Evolutionary conservation across 495 filamentous ascomycete species (phyloP).

Genomic region (Choiromyces venosus): DNA sequence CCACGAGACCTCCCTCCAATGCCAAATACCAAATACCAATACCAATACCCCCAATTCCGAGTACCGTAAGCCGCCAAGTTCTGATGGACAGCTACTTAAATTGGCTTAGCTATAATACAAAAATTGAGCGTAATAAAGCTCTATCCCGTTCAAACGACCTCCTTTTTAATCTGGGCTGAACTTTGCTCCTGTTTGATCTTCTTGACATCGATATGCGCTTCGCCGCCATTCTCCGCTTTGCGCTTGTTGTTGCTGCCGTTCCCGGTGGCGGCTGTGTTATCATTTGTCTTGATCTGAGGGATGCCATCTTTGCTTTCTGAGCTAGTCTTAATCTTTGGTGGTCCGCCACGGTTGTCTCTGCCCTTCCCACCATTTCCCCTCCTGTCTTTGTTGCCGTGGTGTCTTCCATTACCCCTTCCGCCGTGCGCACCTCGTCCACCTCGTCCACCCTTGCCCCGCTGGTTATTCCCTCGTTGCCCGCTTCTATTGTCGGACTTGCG

Average conservation of each 20-base stretch:
- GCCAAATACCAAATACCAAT: too few species aligned
- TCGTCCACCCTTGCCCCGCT: conserved; percentile 45
- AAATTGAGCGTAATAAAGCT: background rate
- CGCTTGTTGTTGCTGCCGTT: conserved; percentile 22
- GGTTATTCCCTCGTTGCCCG: conserved; percentile 54
- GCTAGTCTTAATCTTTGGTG: conserved; percentile 35
- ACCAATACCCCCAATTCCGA: background rate
- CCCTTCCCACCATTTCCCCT: conserved; percentile 14
- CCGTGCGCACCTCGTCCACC: conserved; percentile 29
- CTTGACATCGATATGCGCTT: conserved; percentile 36
- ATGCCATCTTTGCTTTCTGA: conserved; percentile 1
- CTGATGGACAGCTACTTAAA: background rate
- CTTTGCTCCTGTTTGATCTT: conserved; percentile 35
- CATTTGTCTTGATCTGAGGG: conserved; percentile 16
- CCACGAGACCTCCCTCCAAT: background rate
- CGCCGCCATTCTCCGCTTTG: conserved; percentile 22
- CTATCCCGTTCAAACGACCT: conserved; percentile 4
- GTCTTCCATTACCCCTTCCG: conserved; percentile 28
- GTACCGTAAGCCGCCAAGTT: too few species aligned
- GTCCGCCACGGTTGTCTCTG: conserved; percentile 30
- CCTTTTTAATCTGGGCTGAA: background rate
- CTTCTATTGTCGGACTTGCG: conserved; percentile 30
- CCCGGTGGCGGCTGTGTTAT: conserved; percentile 1
- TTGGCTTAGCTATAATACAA: background rate
- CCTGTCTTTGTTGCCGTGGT: conserved; percentile 23